A percentile compares a stretch with the other conserved stretches of the same genome.
These are phyloP conservation scores for Pseudonitzschia delicatissima DNA, from an alignment of 108 stramenopile species.

Conservation along the genomic window DNA sequence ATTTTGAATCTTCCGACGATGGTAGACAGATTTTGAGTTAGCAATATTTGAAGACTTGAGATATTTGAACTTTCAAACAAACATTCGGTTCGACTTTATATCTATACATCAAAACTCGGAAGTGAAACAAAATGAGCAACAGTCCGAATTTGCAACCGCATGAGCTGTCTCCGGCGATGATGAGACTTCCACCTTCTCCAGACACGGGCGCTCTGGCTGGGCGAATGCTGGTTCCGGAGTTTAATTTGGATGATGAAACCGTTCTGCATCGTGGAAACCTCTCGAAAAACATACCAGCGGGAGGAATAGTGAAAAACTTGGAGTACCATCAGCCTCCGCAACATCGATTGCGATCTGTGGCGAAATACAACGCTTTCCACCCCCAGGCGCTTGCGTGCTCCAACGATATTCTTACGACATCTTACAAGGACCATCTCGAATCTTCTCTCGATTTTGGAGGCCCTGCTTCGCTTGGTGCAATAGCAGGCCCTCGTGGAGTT, in stretches of 20 bases:
- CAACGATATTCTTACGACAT: constrained; percentile 10
- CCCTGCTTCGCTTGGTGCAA: constrained; percentile 34
- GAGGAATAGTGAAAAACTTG: not conserved
- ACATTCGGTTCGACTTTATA: too few relatives aligned
- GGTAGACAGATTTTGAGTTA: too few relatives aligned
- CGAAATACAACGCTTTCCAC: constrained; percentile 35
- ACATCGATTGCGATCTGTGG: constrained; percentile 36
- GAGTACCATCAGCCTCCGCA: not conserved
- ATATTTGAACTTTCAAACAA: too few relatives aligned
- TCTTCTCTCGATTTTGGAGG: not conserved
- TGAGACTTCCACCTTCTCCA: constrained; percentile 11
- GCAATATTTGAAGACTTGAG: too few relatives aligned
- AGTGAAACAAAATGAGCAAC: not conserved
- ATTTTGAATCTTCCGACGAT: too few relatives aligned
- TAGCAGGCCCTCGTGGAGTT: constrained; percentile 46
- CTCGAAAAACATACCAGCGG: not conserved
- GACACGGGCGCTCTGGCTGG: not conserved
- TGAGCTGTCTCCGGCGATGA: constrained; percentile 3
- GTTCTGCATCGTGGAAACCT: constrained; percentile 7
- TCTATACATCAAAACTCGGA: not conserved
- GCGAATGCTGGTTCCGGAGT: constrained; percentile 15
- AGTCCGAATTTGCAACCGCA: not conserved
- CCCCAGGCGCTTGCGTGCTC: constrained; percentile 49
- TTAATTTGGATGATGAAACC: constrained; percentile 17
- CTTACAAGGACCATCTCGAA: constrained; percentile 4